These are phyloP conservation scores for Salinomyces thailandicus DNA, from an alignment of 2,329 filamentous ascomycete genomes.

Conservation along the genomic window DNA sequence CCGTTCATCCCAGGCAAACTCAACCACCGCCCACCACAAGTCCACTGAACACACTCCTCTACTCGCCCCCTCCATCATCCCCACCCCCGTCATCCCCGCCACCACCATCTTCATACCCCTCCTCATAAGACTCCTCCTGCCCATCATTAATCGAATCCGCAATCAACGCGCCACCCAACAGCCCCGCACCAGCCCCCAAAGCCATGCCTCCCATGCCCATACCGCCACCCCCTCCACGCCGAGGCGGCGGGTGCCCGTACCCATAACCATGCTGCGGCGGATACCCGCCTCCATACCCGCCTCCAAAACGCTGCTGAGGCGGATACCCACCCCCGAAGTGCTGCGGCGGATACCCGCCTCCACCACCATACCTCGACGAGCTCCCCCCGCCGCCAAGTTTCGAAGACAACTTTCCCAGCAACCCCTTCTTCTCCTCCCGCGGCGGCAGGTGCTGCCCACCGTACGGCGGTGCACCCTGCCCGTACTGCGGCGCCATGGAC, in stretches of 20 bases:
- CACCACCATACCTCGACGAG: neutral
- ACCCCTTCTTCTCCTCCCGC: conserved; percentile 27
- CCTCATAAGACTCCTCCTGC: conserved; percentile 8
- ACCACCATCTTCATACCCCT: conserved; percentile 11
- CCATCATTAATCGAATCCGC: conserved; percentile 47
- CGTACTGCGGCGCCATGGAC: conserved; percentile 7
- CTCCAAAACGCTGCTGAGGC: conserved; percentile 15
- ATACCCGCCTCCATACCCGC: neutral
- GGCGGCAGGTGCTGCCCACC: conserved; percentile 23
- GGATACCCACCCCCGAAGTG: conserved; percentile 19
- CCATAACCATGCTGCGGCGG: conserved; percentile 13
- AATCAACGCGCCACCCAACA: conserved; percentile 67
- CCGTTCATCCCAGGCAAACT: no score
- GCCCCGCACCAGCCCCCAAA: conserved; percentile 67
- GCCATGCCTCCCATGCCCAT: conserved; percentile 65
- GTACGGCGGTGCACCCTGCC: conserved; percentile 20
- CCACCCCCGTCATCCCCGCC: conserved; percentile 1
- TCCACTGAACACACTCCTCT: no score
- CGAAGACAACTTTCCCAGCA: conserved; percentile 45
- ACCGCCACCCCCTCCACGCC: conserved; percentile 26
- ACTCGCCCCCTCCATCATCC: conserved; percentile 1
- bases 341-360: conserved; percentile 16
- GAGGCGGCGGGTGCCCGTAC: conserved; percentile 17
- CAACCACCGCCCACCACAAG: no score
- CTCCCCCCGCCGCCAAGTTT: conserved; percentile 29